Conservation (phyloP, 345 rosid genomes). For the Rhizophora mangle region DNA sequence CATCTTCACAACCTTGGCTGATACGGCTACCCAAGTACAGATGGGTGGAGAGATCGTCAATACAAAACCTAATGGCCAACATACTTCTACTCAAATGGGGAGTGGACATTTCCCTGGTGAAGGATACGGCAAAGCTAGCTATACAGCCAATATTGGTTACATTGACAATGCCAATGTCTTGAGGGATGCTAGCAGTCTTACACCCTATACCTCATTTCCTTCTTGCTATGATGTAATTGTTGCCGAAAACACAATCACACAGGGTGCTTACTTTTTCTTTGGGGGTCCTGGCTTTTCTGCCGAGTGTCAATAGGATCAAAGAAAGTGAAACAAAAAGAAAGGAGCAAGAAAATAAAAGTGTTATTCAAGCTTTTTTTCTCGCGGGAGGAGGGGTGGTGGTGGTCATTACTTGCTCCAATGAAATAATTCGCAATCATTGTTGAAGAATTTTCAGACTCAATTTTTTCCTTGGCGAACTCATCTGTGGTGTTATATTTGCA, state of each 20-base stretch:
- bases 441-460: no score
- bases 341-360: no score
- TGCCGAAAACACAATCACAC: no score
- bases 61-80: neutral
- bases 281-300: slow-evolving; percentile 6
- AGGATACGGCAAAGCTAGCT: slow-evolving; percentile 11
- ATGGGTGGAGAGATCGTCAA: slow-evolving; percentile 16
- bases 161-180: neutral
- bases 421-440: no score
- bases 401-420: no score
- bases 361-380: no score
- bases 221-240: neutral
- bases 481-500: no score
- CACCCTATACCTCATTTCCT: neutral
- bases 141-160: neutral
- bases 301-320: neutral
- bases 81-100: slow-evolving; percentile 23
- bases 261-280: neutral
- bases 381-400: no score
- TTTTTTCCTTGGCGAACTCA: no score
- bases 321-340: no score
- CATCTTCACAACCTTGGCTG: neutral
- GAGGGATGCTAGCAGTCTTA: neutral
- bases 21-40: neutral
- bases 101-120: slow-evolving; percentile 16